Conservation (phyloP, 441 rosid genomes). For the Flueggea neowawraea region DNA sequence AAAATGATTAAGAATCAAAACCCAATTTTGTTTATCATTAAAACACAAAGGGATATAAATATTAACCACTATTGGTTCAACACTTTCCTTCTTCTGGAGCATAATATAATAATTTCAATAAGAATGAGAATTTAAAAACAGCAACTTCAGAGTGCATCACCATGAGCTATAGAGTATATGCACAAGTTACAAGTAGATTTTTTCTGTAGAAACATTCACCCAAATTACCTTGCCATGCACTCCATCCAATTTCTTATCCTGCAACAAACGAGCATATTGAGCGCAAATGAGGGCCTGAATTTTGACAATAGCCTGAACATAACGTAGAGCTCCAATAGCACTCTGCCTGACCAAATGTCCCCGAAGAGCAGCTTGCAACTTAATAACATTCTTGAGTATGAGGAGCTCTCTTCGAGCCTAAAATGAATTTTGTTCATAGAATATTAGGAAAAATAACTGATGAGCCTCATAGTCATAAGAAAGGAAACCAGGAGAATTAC, state of each 20-base stretch:
- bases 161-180: too few relatives aligned
- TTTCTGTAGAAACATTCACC: too few relatives aligned
- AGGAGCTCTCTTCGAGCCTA: slow-evolving; percentile 67
- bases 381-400: slow-evolving; percentile 68
- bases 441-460: slow-evolving; percentile 4
- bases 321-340: slow-evolving; percentile 81
- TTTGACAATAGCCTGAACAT: slow-evolving; percentile 85
- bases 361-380: slow-evolving; percentile 91
- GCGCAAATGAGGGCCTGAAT: slow-evolving; percentile 89
- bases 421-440: slow-evolving; percentile 12
- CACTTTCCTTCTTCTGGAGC: slow-evolving; percentile 50
- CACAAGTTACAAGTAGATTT: too few relatives aligned
- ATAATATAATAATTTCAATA: slow-evolving; percentile 4
- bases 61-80: too few relatives aligned
- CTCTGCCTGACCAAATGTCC: slow-evolving; percentile 87
- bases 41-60: too few relatives aligned
- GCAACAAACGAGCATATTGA: slow-evolving; percentile 40
- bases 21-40: too few relatives aligned
- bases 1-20: too few relatives aligned
- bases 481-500: slow-evolving; percentile 31
- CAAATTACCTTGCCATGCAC: too few relatives aligned
- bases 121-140: too few relatives aligned
- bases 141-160: too few relatives aligned
- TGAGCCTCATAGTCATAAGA: background rate
- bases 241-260: too few relatives aligned